Evolutionary conservation across 495 filamentous ascomycete species (phyloP).

Genomic region (Neurospora sp.): DNA sequence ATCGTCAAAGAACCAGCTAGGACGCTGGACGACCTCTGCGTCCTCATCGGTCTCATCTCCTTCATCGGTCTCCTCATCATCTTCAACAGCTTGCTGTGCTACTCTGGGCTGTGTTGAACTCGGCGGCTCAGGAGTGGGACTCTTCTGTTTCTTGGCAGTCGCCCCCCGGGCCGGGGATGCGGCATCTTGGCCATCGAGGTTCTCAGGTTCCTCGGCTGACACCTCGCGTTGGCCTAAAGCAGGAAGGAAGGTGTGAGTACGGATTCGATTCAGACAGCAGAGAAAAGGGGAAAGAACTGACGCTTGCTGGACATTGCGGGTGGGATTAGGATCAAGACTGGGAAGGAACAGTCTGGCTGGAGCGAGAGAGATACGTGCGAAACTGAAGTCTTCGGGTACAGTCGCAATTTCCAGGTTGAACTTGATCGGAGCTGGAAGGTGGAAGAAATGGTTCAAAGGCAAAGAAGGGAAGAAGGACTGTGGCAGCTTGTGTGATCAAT

Average conservation of each 20-base stretch:
- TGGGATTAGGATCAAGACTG: background rate
- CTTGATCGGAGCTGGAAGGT: background rate
- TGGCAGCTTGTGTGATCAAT: no score
- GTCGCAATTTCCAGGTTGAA: background rate
- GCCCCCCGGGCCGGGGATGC: background rate
- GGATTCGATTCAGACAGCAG: background rate
- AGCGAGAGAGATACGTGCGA: background rate
- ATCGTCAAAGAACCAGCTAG: background rate
- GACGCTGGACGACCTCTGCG: background rate
- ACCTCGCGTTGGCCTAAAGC: background rate
- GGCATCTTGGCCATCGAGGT: background rate
- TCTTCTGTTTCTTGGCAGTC: background rate
- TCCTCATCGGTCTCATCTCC: background rate
- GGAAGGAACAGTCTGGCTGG: background rate
- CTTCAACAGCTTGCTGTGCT: background rate
- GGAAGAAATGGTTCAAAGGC: background rate
- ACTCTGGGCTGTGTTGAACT: background rate
- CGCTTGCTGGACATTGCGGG: background rate
- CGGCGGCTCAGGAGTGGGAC: background rate
- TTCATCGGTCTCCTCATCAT: background rate
- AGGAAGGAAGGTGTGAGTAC: background rate
- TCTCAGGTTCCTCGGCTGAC: no score
- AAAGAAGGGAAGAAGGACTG: background rate
- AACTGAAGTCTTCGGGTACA: background rate
- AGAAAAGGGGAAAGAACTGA: background rate